These are phyloP conservation scores for Penicillium paradoxum DNA, from an alignment of 495 filamentous ascomycete genomes.

Conservation along the genomic window DNA sequence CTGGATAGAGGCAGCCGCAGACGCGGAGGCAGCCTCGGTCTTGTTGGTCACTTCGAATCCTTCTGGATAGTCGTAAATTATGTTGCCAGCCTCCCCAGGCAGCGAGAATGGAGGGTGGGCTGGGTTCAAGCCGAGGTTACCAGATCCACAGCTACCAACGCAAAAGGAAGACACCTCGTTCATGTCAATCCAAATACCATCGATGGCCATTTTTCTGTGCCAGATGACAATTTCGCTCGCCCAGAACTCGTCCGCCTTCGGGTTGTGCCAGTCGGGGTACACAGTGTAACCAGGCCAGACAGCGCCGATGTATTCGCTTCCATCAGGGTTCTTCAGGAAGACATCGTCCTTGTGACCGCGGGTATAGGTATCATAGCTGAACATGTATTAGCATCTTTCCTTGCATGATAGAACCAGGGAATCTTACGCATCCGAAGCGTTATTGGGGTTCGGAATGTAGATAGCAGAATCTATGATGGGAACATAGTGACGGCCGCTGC, in stretches of 20 bases:
- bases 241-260: slow-evolving; percentile 64
- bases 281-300: slow-evolving; percentile 64
- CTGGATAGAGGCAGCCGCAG: slow-evolving; percentile 49
- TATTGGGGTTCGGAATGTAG: slow-evolving; percentile 69
- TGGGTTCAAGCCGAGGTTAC: slow-evolving; percentile 64
- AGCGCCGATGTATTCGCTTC: slow-evolving; percentile 56
- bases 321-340: slow-evolving; percentile 60
- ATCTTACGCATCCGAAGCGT: slow-evolving; percentile 60
- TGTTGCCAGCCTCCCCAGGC: slow-evolving; percentile 59
- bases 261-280: slow-evolving; percentile 59
- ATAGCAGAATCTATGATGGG: slow-evolving; percentile 84
- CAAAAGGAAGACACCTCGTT: slow-evolving; percentile 73
- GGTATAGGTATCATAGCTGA: slow-evolving; percentile 58
- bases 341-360: slow-evolving; percentile 60
- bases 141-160: slow-evolving; percentile 68
- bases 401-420: background rate
- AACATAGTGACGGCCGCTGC: slow-evolving; percentile 66
- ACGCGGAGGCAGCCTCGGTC: slow-evolving; percentile 60
- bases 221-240: slow-evolving; percentile 58
- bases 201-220: slow-evolving; percentile 53
- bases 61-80: slow-evolving; percentile 63
- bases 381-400: background rate
- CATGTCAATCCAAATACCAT: slow-evolving; percentile 64
- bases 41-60: slow-evolving; percentile 65
- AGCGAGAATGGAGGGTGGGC: slow-evolving; percentile 63